Evolutionary conservation across 2,329 filamentous ascomycete species (phyloP), one percentile per base, ranked within the genome.

Genomic region (Magnaporthales sp.): DNA sequence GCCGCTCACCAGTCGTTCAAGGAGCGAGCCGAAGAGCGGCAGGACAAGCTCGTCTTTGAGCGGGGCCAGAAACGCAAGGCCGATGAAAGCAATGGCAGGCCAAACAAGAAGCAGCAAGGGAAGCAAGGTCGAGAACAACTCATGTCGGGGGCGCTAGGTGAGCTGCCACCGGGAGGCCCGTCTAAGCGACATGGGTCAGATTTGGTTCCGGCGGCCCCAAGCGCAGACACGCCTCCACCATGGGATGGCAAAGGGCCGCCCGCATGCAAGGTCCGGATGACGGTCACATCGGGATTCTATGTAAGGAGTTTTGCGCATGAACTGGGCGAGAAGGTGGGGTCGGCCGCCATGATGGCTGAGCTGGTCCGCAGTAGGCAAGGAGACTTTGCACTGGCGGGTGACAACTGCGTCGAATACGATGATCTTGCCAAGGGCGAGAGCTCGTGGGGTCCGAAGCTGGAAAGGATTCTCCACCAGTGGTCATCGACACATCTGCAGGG

Each of bases 231-330:
- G 0, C 83, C 84, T 6, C 81, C 83, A 7, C 84, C 85, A 0
- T 87, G 85, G 85, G 81, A 79, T 54, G 85, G 82, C 75, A 80
- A 88, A 73, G 86, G 84, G 0, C 88, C 92, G 1, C 87, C 94
- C 1, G 95, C 94, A 0, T 91, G 87, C 63, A 90, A 87, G 74
- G 87, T 99, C 68, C 89, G 91, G 67, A 92, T 99, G 86, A 96
- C 91, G 0, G 94, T 97, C 65, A 93, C 93, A 1, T 96, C 93
- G 0, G 95, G 95, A 54, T 99, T 97, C 82, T 99, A 99, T 77
- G 93, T 99, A 15, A 90, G 95, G 69, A 96, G 91, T 67, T 87
- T 99, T 71, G 93, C 92, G 72, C 93, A 98, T 75, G 95, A 99
- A 73, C 84, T 99, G 3, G 95, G 94, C 26, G 82, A 88, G 70